Base-by-base conservation (phyloP, 106 monocot genomes). In the Acorus calamus region DNA sequence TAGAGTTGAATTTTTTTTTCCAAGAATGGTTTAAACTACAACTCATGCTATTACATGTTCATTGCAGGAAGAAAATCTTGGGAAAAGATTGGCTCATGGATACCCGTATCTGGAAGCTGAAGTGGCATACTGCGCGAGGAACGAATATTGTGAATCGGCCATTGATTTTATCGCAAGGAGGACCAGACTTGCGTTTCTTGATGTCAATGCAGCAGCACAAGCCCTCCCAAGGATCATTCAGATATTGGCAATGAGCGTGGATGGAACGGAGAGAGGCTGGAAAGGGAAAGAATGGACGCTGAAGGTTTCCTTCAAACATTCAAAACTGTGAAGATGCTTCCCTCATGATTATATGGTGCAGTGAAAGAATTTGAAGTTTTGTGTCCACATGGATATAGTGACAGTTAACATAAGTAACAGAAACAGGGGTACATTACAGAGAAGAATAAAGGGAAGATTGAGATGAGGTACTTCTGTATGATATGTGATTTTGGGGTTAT, bases 21-120 rank as follows among this genome's bases (percentile, higher is more conserved):
- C 4, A 47, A 55, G 4, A 6, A 9, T 5, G 13, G 7, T 50
- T 4, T 12, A 50, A n/a, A 7, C 8, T 62, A 47, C 28, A 28
- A 28, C 28, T 28, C 28, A 28, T 28, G 28, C 28, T 28, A 28
- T 28, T 28, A 28, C 28, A 28, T 28, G 28, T 28, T 28, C 28
- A 28, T 28, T 28, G 28, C 28, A 92, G 98, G 88, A 92, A 69
- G 98, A 98, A 62, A 71, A 73, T 74, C 63, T 98, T 46, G 98
- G 98, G 11, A 98, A 92, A 76, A 68, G 81, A 14, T 79, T 98
- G 55, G 98, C 91, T 49, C 98, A 98, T 73, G 98, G 98, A 11
- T 98, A 98, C 71, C 98, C 98, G 7, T 83, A 72, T 66, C 72
- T 98, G 50, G 98, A 98, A 71, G 98, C 98, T 47, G 98, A 99